Base-by-base conservation (phyloP, 164 flowering plant genomes). In the Vitis rotundifolia region DNA sequence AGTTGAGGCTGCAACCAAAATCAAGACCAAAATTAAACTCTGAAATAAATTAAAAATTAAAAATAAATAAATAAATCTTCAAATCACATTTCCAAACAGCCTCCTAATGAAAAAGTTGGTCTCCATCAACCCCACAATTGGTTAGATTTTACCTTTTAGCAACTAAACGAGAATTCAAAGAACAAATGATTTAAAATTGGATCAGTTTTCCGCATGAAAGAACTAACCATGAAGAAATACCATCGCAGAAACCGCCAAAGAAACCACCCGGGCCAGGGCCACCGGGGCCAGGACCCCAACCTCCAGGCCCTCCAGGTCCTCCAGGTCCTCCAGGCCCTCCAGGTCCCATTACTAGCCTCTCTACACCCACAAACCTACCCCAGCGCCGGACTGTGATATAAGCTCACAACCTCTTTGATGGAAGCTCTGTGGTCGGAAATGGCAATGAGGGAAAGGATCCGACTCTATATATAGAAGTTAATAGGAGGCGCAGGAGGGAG, bases 231-330 rank as follows among this genome's bases (percentile, higher is more conserved):
- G 77, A 61, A 57, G 63, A 68, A 16, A 77, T 55, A 11, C 58
- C 14, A 14, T 73, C 37, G 56, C 73, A 77, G 62, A 77, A 31
- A 59, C 77, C 80, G 44, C 74, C 77, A 8, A 73, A 69, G 29
- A 65, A 60, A 0, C 77, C 80, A 5, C 59, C 60, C 8, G 77
- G 77, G 11, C 78, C 78, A 5, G 51, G 29, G 18, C 14, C 47
- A 48, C 19, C 74, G 66, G 18, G 63, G 18, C 67, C 67, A 2
- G 44, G 18, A 15, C 72, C 77, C 80, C 68, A 51, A 0, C 77
- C 69, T 13, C 72, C 66, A 1, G 75, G 73, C 11, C 79, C 79
- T 50, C 75, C 71, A 0, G 58, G 71, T 56, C 80, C 79, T 72
- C 63, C 74, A n/a, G 47, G 49, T 14, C 64, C 64, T 13, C 64